phyloP scores from a whole-genome alignment of 805 yeast species.

The Pachysolen tannophilus region DNA sequence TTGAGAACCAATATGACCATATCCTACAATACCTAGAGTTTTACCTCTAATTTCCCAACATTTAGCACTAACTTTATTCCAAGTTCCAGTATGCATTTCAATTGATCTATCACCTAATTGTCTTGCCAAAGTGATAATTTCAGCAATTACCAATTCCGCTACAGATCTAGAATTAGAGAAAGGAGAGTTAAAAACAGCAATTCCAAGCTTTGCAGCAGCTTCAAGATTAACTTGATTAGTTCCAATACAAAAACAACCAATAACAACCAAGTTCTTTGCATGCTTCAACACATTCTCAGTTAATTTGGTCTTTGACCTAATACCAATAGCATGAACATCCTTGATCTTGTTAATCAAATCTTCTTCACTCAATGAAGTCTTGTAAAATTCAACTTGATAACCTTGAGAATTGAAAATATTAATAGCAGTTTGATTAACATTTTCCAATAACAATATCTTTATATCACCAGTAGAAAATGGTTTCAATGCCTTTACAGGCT shows the following conservation, averaged over 20 bases:
- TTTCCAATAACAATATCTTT: constrained; percentile 84
- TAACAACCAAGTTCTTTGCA: constrained; percentile 81
- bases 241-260: constrained; percentile 99
- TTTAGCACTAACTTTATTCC: constrained; percentile 92
- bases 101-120: constrained; percentile 95
- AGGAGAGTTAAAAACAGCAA: constrained; percentile 97
- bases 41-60: constrained; percentile 99
- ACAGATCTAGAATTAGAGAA: constrained; percentile 98
- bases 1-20: constrained; percentile 98
- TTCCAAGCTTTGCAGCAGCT: constrained; percentile 85
- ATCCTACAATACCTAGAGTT: constrained; percentile 94
- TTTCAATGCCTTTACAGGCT: constrained; percentile 66
- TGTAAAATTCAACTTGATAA: constrained; percentile 92
- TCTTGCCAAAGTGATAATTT: constrained; percentile 88
- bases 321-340: constrained; percentile 95
- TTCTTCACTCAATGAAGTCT: constrained; percentile 82
- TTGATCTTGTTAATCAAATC: constrained; percentile 90
- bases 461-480: constrained; percentile 95
- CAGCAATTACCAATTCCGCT: constrained; percentile 95
- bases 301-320: constrained; percentile 92
- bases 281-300: constrained; percentile 70
- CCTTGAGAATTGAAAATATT: constrained; percentile 83
- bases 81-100: constrained; percentile 92
- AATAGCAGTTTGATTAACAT: constrained; percentile 89
- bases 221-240: constrained; percentile 95